Base-by-base conservation (phyloP, 495 filamentous ascomycete species). In the Wilcoxina mikolae region DNA sequence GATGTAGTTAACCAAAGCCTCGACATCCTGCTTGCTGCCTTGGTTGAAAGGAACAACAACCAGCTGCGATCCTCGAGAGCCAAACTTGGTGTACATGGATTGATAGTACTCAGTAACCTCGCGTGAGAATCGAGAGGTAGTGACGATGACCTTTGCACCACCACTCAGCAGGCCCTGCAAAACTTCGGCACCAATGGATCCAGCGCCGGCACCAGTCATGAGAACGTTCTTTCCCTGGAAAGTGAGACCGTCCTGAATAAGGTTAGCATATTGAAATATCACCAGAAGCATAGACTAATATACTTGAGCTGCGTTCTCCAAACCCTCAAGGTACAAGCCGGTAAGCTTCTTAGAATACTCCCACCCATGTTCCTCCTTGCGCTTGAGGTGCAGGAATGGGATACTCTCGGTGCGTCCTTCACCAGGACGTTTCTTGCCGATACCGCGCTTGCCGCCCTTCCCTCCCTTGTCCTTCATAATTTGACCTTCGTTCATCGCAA, bases 101-200 rank as follows among this genome's bases (percentile, higher is more conserved):
- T 96, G 91, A 72, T 96, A 99, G 72, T 96, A 96, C 72, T 99
- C 93, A 23, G 93, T 99, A 48, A 96, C 91, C 66, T 95, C 84
- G 33, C 87, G 87, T 1, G 93, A 96, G 76, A 88, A 96, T 55
- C 91, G 81, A 67, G 85, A 93, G 26, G 91, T 96, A 7, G 91
- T 96, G 53, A 99, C 91, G 50, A 95, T 71, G 29, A 99, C 91
- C 72, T 87, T 88, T 60, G 90, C 91, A 63, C 91, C 91, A 69
- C 93, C 91, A 64, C 85, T 93, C 69, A 99, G 89, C 55, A 99
- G 73, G 31, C 91, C 91, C 69, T 96, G 89, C 11, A 99, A 76
- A 41, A 99, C 90, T 55, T 96, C 91, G n/a, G 93, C 93, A 65
- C 89, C 91, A 62, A 99, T 99, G 24, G 91, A 99, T 43, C 91